These are phyloP conservation scores for Phytophthora pseudosyringae DNA, from an alignment of 352 stramenopile genomes.

Conservation along the genomic window DNA sequence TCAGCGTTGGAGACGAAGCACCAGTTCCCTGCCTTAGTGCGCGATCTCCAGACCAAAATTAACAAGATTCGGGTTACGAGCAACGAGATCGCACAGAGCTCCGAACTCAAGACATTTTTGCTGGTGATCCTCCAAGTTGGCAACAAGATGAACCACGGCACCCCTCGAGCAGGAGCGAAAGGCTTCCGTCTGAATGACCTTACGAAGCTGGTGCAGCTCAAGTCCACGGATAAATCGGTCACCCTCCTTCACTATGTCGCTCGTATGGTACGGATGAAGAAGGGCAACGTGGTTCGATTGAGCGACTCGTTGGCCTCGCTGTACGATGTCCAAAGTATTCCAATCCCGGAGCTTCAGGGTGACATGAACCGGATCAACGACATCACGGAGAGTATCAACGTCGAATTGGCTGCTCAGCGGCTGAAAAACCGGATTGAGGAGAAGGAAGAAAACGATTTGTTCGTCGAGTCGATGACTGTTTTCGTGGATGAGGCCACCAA, in stretches of 20 bases:
- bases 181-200: conserved; percentile 74
- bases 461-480: conserved; percentile 69
- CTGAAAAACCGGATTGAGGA: conserved; percentile 82
- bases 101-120: conserved; percentile 75
- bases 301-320: conserved; percentile 69
- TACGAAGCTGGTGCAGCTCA: conserved; percentile 73
- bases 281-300: conserved; percentile 63
- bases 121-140: conserved; percentile 79
- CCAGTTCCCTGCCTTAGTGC: conserved; percentile 65
- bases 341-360: conserved; percentile 72
- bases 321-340: conserved; percentile 81
- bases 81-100: conserved; percentile 63
- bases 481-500: conserved; percentile 56
- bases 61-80: conserved; percentile 64
- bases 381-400: conserved; percentile 64
- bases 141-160: conserved; percentile 90
- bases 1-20: conserved; percentile 65
- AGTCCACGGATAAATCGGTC: conserved; percentile 62
- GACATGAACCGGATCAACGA: conserved; percentile 76
- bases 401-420: conserved; percentile 67
- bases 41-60: conserved; percentile 75
- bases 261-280: conserved; percentile 73
- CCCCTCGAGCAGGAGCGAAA: conserved; percentile 66
- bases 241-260: conserved; percentile 82
- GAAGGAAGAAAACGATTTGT: conserved; percentile 64